phyloP scores from a whole-genome alignment of 257 asterid genomes.

The Gentiana macrophylla region DNA sequence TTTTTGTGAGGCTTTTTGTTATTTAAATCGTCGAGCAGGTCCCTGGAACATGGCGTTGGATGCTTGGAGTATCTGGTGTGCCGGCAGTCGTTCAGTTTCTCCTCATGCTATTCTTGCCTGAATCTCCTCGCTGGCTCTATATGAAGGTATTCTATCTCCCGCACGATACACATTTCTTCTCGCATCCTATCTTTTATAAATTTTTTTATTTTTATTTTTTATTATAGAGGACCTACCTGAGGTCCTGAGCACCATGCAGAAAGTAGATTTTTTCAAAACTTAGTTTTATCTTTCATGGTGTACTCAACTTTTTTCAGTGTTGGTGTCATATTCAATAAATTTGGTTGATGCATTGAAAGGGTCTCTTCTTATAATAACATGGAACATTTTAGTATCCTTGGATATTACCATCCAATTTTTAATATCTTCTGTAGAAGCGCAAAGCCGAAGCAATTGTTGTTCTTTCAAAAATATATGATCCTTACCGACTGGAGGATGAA shows the following conservation, averaged over 20 bases:
- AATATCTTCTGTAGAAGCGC: conserved; percentile 44
- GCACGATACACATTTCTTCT: no score
- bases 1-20: conserved; percentile 2
- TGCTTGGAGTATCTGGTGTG: conserved; percentile 88
- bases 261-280: neutral
- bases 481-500: conserved; percentile 69
- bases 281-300: no score
- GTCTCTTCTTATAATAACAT: no score
- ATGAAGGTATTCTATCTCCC: conserved; percentile 25
- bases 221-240: no score
- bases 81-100: conserved; percentile 73
- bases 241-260: no score
- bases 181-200: no score
- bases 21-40: conserved; percentile 40
- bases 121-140: conserved; percentile 98
- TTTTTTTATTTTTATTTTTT: no score
- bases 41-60: conserved; percentile 98
- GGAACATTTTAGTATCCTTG: no score
- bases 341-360: no score
- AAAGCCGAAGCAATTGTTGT: conserved; percentile 72
- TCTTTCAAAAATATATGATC: conserved; percentile 84
- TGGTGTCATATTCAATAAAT: no score
- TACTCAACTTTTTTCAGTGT: no score
- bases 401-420: neutral
- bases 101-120: conserved; percentile 83